Evolutionary conservation across 306 rosid genomes (phyloP).

Genomic region (Mimosa pudica): DNA sequence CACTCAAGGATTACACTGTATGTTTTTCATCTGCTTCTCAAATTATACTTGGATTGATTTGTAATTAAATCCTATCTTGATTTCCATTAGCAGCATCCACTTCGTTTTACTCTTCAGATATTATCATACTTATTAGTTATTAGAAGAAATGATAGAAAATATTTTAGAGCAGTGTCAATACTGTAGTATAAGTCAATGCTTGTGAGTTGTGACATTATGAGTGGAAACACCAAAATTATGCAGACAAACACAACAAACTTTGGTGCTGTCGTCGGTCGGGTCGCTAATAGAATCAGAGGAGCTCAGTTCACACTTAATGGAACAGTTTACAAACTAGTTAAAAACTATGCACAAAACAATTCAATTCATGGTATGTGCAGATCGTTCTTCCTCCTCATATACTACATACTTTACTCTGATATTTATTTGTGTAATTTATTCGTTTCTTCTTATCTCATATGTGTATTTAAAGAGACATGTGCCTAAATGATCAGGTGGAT

Average conservation of each 20-base stretch:
- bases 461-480: background rate
- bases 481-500: conserved; percentile 52
- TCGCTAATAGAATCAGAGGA: conserved; percentile 86
- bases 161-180: too few species aligned
- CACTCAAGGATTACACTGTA: conserved; percentile 51
- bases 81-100: background rate
- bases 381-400: background rate
- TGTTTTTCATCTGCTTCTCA: background rate
- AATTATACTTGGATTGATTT: background rate
- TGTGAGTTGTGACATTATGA: background rate
- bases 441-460: background rate
- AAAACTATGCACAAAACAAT: conserved; percentile 76
- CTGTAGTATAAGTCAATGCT: too few species aligned
- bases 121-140: too few species aligned
- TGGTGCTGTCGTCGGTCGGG: conserved; percentile 80
- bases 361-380: conserved; percentile 80
- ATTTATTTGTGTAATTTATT: conserved; percentile 8
- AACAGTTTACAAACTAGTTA: conserved; percentile 60
- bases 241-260: conserved; percentile 70
- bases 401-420: background rate
- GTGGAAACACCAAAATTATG: conserved; percentile 17
- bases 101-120: background rate
- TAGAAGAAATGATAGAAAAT: too few species aligned
- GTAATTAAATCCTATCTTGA: background rate
- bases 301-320: conserved; percentile 74